phyloP scores from a whole-genome alignment of 345 rosid species.

The Isatis tinctoria region DNA sequence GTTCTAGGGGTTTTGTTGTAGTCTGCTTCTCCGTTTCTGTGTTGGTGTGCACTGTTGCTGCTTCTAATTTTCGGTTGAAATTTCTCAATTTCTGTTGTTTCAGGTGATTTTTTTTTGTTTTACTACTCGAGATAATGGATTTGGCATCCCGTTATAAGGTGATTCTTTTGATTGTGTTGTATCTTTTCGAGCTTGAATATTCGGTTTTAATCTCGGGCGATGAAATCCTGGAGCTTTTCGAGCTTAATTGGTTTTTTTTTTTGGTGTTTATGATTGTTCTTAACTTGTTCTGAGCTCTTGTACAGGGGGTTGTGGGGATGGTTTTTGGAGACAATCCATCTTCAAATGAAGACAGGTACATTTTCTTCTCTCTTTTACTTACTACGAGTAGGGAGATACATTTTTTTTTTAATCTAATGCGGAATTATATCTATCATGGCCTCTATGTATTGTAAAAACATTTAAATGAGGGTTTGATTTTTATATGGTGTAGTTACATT shows the following conservation, averaged over 20 bases:
- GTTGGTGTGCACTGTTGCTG: neutral
- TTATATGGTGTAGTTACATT: conserved; percentile 50
- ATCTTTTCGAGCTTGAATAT: neutral
- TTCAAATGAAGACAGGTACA: conserved; percentile 75
- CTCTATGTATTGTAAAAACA: neutral
- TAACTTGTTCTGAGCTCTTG: conserved; percentile 13
- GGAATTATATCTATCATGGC: neutral
- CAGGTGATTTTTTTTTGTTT: conserved; percentile 25
- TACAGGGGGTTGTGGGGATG: conserved; percentile 90
- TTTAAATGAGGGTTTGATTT: neutral
- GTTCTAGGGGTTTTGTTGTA: conserved; percentile 17
- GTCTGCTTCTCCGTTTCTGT: neutral
- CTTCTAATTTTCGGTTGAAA: neutral
- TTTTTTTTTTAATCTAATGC: neutral
- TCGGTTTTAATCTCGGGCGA: neutral
- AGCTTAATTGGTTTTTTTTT: too few species aligned
- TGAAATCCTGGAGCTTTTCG: neutral
- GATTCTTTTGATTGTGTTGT: neutral
- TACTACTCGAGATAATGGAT: conserved; percentile 48
- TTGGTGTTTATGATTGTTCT: neutral
- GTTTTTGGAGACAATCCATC: conserved; percentile 86
- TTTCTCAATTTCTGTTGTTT: neutral
- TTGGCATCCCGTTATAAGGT: conserved; percentile 94
- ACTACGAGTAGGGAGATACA: neutral
- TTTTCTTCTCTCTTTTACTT: neutral